Base-by-base conservation (phyloP, 441 rosid genomes). In the Jatropha podagrica region DNA sequence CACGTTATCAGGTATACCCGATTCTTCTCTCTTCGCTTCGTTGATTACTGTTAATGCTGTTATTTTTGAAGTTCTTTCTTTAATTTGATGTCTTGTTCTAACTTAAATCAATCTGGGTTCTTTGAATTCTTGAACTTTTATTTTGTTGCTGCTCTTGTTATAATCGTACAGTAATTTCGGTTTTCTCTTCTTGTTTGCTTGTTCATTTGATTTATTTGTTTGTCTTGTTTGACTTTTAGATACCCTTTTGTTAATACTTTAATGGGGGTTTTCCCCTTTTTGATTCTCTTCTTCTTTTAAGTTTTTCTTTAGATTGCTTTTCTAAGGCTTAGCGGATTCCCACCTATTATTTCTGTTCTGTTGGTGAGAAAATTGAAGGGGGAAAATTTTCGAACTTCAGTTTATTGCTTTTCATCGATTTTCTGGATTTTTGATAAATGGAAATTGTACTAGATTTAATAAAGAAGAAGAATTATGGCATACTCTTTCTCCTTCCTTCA, bases 1-100 rank as follows among this genome's bases (percentile, higher is more conserved):
- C 55, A 54, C 27, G 52, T 61, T 74, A 37, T 60, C 64, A 69
- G 80, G 84, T 78, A n/a, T 41, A 3, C 70, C 65, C 56, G 62
- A 49, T 69, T 49, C 46, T 69, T 49, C 46, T 73, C 61, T 23
- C 66, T 67, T 40, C 26, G 68, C 6, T 49, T 40, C 40, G 60
- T 75, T 64, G 2, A 14, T 59, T 23, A 49, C 68, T 23, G 7
- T 56, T 61, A 44, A 64, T 74, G 49, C 70, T 15, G 65, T 60
- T 51, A 26, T 17, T 58, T 15, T 52, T 55, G 75, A 63, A 18
- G 0, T 52, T 56, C 7, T 20, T 74, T 70, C 37, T 55, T 64
- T 23, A n/a, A 5, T 18, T 20, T 15, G 17, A 4, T 42, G 9
- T 12, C 18, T 63, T 49, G 14, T 44, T n/a, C 32, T 41, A 5